phyloP scores from a whole-genome alignment of 208 protist species.

The Porcisia hertigi region DNA sequence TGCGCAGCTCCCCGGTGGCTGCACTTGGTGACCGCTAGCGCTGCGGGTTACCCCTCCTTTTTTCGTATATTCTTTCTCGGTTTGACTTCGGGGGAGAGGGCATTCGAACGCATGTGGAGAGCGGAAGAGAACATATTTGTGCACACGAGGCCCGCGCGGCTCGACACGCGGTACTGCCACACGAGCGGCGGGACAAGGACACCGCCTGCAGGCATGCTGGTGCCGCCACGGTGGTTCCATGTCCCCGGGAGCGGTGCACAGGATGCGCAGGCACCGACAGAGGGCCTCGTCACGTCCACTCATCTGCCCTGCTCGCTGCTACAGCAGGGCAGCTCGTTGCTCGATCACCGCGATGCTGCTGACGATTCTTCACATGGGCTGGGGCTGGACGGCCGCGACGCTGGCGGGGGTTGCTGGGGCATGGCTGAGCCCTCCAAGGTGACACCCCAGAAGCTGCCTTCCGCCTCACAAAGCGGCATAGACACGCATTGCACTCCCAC shows the following conservation, averaged over 20 bases:
- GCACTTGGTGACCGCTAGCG: not conserved
- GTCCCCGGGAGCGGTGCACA: conserved; percentile 13
- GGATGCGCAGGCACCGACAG: not conserved
- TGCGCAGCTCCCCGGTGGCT: not conserved
- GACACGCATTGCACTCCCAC: not conserved
- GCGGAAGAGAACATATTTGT: conserved; percentile 24
- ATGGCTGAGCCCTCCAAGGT: not conserved
- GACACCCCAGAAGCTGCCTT: not conserved
- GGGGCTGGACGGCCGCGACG: not conserved
- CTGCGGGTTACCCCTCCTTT: not conserved
- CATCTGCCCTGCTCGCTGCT: not conserved
- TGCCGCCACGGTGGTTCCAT: conserved; percentile 22
- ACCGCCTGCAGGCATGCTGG: not conserved
- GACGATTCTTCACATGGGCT: not conserved
- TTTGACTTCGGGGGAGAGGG: not conserved
- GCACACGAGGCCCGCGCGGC: conserved; percentile 13
- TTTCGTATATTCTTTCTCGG: not conserved
- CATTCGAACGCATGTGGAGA: conserved; percentile 15
- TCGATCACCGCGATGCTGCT: not conserved
- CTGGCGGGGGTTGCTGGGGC: not conserved
- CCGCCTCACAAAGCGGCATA: not conserved
- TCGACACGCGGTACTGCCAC: conserved; percentile 24
- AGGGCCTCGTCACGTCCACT: conserved; percentile 10
- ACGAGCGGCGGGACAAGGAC: not conserved
- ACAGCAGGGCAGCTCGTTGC: not conserved